Evolutionary conservation across 305 asterid genomes (phyloP).

Genomic region (Fraxinus sp.): DNA sequence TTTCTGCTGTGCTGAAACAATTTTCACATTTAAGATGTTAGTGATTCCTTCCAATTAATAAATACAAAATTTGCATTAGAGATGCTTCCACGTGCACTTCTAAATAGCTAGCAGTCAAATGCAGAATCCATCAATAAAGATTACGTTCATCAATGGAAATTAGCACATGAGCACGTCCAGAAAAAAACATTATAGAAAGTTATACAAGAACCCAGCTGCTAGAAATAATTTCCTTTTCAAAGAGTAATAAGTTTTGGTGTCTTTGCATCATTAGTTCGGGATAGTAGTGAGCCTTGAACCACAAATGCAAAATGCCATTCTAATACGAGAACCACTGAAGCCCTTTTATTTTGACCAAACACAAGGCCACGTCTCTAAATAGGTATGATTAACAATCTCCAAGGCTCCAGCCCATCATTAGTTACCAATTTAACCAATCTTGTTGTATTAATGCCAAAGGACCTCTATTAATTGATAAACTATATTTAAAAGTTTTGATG

Average conservation of each 20-base stretch:
- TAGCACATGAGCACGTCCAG: not conserved
- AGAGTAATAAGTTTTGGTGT: not conserved
- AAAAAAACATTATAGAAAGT: not conserved
- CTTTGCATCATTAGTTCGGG: not conserved
- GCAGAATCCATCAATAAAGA: not conserved
- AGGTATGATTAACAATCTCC: constrained; percentile 3
- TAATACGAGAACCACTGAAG: not conserved
- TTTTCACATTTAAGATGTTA: constrained; percentile 21
- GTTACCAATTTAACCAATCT: not conserved
- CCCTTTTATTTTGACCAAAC: constrained; percentile 1
- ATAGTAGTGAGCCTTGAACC: constrained; percentile 3
- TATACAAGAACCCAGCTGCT: not conserved
- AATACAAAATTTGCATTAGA: not conserved
- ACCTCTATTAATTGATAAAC: not conserved
- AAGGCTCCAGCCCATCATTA: not conserved
- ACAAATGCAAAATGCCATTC: not conserved
- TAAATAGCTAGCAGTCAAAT: not conserved
- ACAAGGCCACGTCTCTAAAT: constrained; percentile 1
- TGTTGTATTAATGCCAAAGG: not conserved
- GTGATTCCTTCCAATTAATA: constrained; percentile 7
- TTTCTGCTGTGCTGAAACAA: constrained; percentile 64
- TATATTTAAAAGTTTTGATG: not conserved
- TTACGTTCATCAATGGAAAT: not conserved
- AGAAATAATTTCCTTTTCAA: not conserved
- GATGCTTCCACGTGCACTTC: constrained; percentile 4